Conservation (phyloP, 495 filamentous ascomycete species). For the Penicillium paxilli region DNA sequence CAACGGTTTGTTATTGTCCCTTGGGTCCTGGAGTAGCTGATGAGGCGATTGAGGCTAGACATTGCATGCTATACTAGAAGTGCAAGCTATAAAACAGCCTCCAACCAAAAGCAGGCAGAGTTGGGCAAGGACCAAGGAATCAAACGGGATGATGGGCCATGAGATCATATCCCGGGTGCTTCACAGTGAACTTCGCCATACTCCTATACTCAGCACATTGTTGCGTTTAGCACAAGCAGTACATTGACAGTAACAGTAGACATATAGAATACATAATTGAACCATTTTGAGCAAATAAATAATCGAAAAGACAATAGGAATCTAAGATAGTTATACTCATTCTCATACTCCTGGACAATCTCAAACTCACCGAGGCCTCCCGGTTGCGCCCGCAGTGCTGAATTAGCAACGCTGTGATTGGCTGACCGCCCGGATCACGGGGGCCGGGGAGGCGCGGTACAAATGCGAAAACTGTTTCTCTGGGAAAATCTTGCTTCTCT, state of each 20-base stretch:
- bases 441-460: constrained; percentile 37
- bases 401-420: constrained; percentile 45
- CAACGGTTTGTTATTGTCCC: not conserved
- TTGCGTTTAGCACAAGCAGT: too few relatives aligned
- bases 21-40: not conserved
- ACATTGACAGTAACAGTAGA: too few relatives aligned
- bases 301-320: too few relatives aligned
- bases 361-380: constrained; percentile 21
- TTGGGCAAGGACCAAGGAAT: not conserved
- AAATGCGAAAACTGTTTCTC: constrained; percentile 22
- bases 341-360: not conserved
- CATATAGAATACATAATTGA: too few relatives aligned
- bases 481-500: constrained; percentile 36
- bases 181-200: too few relatives aligned
- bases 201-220: too few relatives aligned
- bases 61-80: not conserved
- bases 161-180: constrained; percentile 14
- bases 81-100: too few relatives aligned
- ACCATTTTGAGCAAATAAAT: not conserved
- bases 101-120: too few relatives aligned
- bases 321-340: not conserved
- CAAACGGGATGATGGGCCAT: constrained; percentile 17
- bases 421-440: constrained; percentile 34
- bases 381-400: constrained; percentile 40
- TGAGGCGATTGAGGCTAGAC: not conserved